phyloP scores from a whole-genome alignment of 768 basidiomycete species.

The Leucosporidium creatinivorum region DNA sequence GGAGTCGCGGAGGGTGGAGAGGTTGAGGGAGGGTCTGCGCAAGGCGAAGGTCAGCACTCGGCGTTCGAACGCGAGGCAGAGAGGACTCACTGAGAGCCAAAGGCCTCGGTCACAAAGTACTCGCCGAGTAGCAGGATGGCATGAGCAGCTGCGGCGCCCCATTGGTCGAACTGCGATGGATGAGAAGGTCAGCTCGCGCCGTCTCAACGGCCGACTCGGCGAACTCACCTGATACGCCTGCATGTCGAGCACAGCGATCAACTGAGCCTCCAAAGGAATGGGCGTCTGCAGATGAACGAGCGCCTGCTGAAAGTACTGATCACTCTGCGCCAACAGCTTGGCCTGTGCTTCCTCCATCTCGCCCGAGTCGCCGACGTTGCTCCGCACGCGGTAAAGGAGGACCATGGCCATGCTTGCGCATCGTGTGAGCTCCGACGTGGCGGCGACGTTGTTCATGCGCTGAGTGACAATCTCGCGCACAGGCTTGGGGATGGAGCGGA shows the following conservation, averaged over 20 bases:
- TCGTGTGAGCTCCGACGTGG: constrained; percentile 12
- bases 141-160: constrained; percentile 18
- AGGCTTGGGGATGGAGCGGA: constrained; percentile 27
- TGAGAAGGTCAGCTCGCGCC: not conserved
- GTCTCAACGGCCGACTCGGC: not conserved
- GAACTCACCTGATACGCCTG: constrained; percentile 22
- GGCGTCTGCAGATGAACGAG: constrained; percentile 22
- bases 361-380: not conserved
- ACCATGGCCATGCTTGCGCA: constrained; percentile 26
- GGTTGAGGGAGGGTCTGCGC: constrained; percentile 11
- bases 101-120: constrained; percentile 22
- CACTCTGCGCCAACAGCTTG: constrained; percentile 16
- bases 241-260: constrained; percentile 22
- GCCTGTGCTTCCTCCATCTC: constrained; percentile 9
- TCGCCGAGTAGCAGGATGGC: constrained; percentile 23
- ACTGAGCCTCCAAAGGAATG: constrained; percentile 27
- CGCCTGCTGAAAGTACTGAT: constrained; percentile 23
- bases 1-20: constrained; percentile 10
- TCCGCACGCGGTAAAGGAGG: constrained; percentile 17
- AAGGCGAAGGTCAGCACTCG: constrained; percentile 51
- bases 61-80: constrained; percentile 79
- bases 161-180: constrained; percentile 18
- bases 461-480: constrained; percentile 22
- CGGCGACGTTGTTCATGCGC: constrained; percentile 11
- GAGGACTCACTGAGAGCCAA: constrained; percentile 47